Percentiles rank a stretch among this genome's conserved stretches.
phyloP scores from a whole-genome alignment of 2,329 filamentous ascomycete species.

The Cercospora citrullina region DNA sequence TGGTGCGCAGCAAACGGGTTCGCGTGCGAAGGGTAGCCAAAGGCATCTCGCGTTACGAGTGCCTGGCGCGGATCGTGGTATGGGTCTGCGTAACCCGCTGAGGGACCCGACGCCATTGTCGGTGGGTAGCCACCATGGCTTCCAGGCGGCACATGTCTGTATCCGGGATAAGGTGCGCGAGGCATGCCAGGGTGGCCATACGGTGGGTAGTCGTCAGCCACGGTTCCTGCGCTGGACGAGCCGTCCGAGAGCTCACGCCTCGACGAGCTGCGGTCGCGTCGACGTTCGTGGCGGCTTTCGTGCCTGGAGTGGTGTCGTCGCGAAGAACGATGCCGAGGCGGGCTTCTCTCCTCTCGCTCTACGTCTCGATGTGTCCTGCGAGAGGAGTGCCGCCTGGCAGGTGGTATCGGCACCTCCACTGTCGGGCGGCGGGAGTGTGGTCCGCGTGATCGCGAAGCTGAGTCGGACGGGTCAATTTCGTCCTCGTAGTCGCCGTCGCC shows the following conservation, averaged over 20 bases:
- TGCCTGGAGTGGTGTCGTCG: constrained; percentile 30
- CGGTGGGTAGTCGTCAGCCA: constrained; percentile 50
- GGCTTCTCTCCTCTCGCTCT: constrained; percentile 24
- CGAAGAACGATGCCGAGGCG: constrained; percentile 31
- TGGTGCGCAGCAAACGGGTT: constrained; percentile 44
- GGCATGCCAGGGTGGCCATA: constrained; percentile 41
- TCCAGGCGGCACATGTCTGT: constrained; percentile 34
- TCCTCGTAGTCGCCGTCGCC: constrained; percentile 38
- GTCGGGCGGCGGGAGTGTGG: constrained; percentile 37
- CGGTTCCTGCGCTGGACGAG: constrained; percentile 40
- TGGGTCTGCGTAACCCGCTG: constrained; percentile 27
- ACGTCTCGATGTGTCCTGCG: constrained; percentile 34
- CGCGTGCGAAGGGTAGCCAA: constrained; percentile 38
- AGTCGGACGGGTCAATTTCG: constrained; percentile 53
- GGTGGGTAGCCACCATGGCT: constrained; percentile 40
- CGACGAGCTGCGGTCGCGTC: constrained; percentile 30
- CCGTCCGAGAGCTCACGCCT: constrained; percentile 39
- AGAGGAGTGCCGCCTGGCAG: constrained; percentile 43
- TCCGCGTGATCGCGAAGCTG: constrained; percentile 47
- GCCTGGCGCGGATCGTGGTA: constrained; percentile 33
- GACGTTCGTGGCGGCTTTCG: constrained; percentile 27
- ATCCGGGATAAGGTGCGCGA: constrained; percentile 39
- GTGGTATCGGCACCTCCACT: constrained; percentile 39
- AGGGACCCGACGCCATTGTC: constrained; percentile 28
- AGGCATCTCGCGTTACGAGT: constrained; percentile 39